Conservation (phyloP, 371 early-diverging fungal genomes). For the Neoconidiobolus thromboides region DNA sequence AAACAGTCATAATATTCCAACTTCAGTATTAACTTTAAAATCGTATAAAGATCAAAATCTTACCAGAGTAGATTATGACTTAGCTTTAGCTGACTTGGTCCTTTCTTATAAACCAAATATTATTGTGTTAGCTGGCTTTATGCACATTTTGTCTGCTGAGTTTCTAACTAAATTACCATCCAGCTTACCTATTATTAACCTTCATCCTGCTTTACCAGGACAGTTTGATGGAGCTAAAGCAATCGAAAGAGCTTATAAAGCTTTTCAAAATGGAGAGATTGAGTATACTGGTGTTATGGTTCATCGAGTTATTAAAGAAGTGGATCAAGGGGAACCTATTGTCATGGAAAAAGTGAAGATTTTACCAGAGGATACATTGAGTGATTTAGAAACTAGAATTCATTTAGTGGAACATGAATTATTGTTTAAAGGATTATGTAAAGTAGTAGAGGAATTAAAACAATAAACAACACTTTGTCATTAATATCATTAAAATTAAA, state of each 20-base stretch:
- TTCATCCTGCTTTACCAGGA: conserved; percentile 92
- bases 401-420: conserved; percentile 61
- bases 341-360: conserved; percentile 57
- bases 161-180: conserved; percentile 55
- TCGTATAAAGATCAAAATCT: conserved; percentile 52
- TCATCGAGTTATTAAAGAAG: conserved; percentile 84
- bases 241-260: conserved; percentile 79
- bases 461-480: no score
- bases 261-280: conserved; percentile 53
- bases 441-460: not conserved
- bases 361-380: conserved; percentile 47
- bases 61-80: conserved; percentile 71
- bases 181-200: conserved; percentile 53
- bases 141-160: conserved; percentile 81
- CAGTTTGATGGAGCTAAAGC: conserved; percentile 89
- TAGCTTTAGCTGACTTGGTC: conserved; percentile 56
- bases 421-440: not conserved
- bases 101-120: conserved; percentile 39
- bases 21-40: conserved; percentile 63
- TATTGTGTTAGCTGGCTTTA: conserved; percentile 89
- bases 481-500: no score
- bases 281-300: conserved; percentile 87
- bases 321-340: conserved; percentile 84
- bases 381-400: conserved; percentile 64
- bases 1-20: conserved; percentile 53